Base-by-base conservation (phyloP, 441 rosid genomes). In the Rhodomyrtus psidioides region DNA sequence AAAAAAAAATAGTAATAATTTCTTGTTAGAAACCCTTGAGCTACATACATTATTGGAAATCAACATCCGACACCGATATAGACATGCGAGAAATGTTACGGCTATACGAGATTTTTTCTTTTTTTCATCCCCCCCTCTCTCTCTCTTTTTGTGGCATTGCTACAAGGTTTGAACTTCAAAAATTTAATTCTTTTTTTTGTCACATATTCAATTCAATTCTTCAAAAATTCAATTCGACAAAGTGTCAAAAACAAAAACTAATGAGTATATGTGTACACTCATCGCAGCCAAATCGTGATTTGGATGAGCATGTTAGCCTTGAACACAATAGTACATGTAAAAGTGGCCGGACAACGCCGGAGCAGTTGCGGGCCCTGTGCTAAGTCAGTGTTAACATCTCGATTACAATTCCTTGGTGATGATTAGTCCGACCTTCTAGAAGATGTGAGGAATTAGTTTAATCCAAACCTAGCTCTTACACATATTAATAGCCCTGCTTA, bases 41-140 rank as follows among this genome's bases (percentile, higher is more conserved):
- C 15, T 65, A 21, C 19, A 19, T 4, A 65, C 0, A 6, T 1
- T 0, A 19, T 2, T 65, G 34, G 26, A 19, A 42, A 19, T 65
- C 0, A 6, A 6, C 2, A 2, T 14, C 15, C 6, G 1, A 3
- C 44, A 17, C 0, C 5, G 1, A 30, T 30, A 62, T 30, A 8
- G 13, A 9, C 17, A 62, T 17, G 34, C 1, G 6, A 30, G 2
- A 62, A 62, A 9, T 1, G 6, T 62, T 17, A 30, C 17, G 5
- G 24, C 14, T 30, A 62, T 62, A 62, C 4, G 2, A 30, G 13
- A 30, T 62, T 30, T 55, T 4, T 23, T 5, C 17, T 19, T 62
- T 17, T 17, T 10, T 15, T 9, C 2, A 0, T 28, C 23, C 17
- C 26, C 44, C 30, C 75, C 24, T 30, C 30, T 15, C 49, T 46